Conservation (phyloP, 805 yeast species). For the Cyberlindnera petersonii region DNA sequence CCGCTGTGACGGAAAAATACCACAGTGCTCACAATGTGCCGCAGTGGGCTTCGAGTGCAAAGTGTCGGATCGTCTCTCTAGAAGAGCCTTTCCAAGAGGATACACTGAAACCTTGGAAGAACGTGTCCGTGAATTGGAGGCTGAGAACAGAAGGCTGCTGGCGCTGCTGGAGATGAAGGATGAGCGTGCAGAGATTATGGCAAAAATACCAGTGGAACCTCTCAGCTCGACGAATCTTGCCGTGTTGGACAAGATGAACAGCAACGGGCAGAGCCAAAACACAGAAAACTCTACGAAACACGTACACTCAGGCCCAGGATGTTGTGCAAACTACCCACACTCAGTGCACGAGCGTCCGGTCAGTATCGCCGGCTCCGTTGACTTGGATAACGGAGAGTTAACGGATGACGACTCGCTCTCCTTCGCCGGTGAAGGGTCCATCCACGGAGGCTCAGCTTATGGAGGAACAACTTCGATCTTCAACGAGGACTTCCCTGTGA, state of each 20-base stretch:
- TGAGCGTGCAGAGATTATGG: conserved; percentile 48
- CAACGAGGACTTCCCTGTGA: conserved; percentile 16
- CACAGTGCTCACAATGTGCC: conserved; percentile 77
- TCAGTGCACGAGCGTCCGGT: conserved; percentile 59
- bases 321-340: conserved; percentile 51
- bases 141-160: conserved; percentile 67
- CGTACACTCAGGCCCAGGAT: conserved; percentile 50
- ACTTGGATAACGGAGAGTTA: conserved; percentile 41
- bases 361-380: conserved; percentile 59
- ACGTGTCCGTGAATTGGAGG: conserved; percentile 78
- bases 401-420: conserved; percentile 39
- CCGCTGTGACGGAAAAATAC: conserved; percentile 69
- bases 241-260: conserved; percentile 28
- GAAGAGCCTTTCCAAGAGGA: conserved; percentile 88
- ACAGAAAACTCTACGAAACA: conserved; percentile 28
- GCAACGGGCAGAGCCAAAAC: conserved; percentile 21
- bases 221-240: conserved; percentile 34
- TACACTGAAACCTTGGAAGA: conserved; percentile 89
- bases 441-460: conserved; percentile 6
- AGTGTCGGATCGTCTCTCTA: conserved; percentile 78
- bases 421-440: conserved; percentile 12
- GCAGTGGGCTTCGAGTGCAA: conserved; percentile 84
- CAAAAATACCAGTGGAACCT: conserved; percentile 20
- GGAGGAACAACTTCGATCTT: conserved; percentile 7
- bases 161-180: conserved; percentile 62